Evolutionary conservation across 768 basidiomycete species (phyloP), one percentile per base, ranked within the genome.

Genomic region (Dacryopinax primogenitus): DNA sequence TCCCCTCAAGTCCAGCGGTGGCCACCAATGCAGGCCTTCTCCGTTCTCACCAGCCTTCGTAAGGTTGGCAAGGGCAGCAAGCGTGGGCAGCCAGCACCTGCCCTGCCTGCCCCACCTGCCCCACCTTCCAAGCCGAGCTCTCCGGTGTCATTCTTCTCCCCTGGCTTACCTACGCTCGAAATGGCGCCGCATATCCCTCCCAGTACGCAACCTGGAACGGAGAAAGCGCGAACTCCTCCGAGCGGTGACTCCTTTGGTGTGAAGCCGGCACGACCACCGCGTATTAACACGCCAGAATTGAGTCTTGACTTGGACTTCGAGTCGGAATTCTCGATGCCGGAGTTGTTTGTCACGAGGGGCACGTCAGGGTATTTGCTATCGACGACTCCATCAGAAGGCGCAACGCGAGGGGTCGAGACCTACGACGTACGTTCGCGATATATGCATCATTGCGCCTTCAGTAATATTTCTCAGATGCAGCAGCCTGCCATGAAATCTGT

Each of bases 31-130:
- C 30, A 26, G 21, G 33, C 41, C 30, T 37, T 23, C 32, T 47
- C 35, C 33, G 37, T 33, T 2, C 62, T 39, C 28, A 58, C n/a
- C n/a, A n/a, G 21, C 45, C 21, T 61, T 21, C 65, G 28, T 15
- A 58, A 44, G 7, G 67, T 41, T n/a, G 63, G 63, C 6, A 67
- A 34, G 16, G 69, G 68, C 62, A 61, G 65, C 11, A 45, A 45
- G 11, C 33, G 45, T 34, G 4, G 28, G 23, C 62, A 26, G 6
- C 33, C 33, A 21, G 62, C 47, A 37, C 36, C 36, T 18, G 18
- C 51, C 6, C 26, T 28, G 11, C 51, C 51, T 15, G 26, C 12
- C n/a, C n/a, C 47, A 37, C 36, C 36, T 18, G 18, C 51, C 6
- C 26, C 15, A 4, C 51, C 51, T 15, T 11, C 12, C 30, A 58